Conservation (phyloP, 192 early-diverging fungal genomes). For the Coemansia reversa region DNA sequence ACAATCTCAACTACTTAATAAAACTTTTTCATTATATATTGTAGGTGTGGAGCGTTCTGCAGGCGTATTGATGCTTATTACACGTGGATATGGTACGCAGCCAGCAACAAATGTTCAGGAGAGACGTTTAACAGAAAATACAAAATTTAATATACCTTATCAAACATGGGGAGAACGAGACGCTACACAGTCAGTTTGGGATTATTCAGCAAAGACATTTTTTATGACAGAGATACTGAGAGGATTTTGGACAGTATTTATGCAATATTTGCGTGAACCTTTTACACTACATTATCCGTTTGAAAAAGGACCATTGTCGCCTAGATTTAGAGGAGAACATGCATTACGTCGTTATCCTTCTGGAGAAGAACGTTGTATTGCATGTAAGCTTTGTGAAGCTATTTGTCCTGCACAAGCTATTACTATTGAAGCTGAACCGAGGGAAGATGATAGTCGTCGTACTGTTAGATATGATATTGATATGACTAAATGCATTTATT, state of each 20-base stretch:
- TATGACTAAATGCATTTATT: slow-evolving; percentile 98
- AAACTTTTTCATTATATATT: too few relatives aligned
- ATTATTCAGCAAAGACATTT: slow-evolving; percentile 71
- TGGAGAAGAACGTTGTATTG: slow-evolving; percentile 97
- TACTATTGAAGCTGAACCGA: slow-evolving; percentile 95
- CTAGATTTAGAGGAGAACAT: slow-evolving; percentile 96
- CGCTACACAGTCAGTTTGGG: slow-evolving; percentile 52
- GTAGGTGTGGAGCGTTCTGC: slow-evolving; percentile 8
- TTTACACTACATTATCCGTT: slow-evolving; percentile 96
- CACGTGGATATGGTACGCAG: slow-evolving; percentile 40
- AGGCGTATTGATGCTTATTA: background rate
- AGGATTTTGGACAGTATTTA: slow-evolving; percentile 88
- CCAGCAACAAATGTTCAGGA: slow-evolving; percentile 44
- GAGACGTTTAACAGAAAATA: slow-evolving; percentile 32
- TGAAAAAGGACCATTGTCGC: slow-evolving; percentile 91
- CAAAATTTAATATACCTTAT: slow-evolving; percentile 35
- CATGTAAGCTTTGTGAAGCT: slow-evolving; percentile 97
- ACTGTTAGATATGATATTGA: slow-evolving; percentile 99
- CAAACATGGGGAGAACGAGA: slow-evolving; percentile 53
- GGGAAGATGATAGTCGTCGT: slow-evolving; percentile 90
- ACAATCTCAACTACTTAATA: too few relatives aligned
- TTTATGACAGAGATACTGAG: slow-evolving; percentile 89
- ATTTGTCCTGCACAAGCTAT: slow-evolving; percentile 98
- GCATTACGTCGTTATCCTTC: slow-evolving; percentile 92
- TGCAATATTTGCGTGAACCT: slow-evolving; percentile 92